phyloP scores from a whole-genome alignment of 305 asterid species.

The Solanum aculeatissimum region DNA sequence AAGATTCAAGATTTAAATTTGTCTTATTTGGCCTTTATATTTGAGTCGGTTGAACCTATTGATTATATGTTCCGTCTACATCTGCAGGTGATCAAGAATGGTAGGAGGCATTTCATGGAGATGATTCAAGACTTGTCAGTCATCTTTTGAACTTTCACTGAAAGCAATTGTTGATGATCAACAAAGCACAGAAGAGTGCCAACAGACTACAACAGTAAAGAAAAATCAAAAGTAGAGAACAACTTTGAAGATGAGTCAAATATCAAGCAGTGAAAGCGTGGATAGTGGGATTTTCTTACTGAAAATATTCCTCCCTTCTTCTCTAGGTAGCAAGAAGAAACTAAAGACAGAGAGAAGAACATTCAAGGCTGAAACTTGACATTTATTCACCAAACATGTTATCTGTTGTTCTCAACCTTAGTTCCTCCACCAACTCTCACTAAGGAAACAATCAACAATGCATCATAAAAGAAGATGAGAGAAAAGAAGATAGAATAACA shows the following conservation, averaged over 20 bases:
- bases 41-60: neutral
- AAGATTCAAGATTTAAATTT: neutral
- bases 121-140: slow-evolving; percentile 47
- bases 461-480: neutral
- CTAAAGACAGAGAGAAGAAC: no score
- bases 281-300: slow-evolving; percentile 41
- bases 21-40: neutral
- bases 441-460: neutral
- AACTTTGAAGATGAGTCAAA: slow-evolving; percentile 6
- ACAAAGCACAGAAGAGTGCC: neutral
- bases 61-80: neutral
- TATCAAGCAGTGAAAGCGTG: slow-evolving; percentile 48
- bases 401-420: neutral
- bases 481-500: neutral
- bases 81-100: slow-evolving; percentile 22
- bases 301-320: slow-evolving; percentile 34
- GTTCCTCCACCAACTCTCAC: neutral
- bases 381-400: neutral
- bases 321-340: slow-evolving; percentile 18
- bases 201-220: slow-evolving; percentile 1
- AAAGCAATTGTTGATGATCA: slow-evolving; percentile 45
- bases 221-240: slow-evolving; percentile 5
- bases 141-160: slow-evolving; percentile 45
- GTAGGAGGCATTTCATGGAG: slow-evolving; percentile 39
- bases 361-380: neutral